Evolutionary conservation across 1,284 basidiomycete genomes (phyloP).

Genomic region (Heterobasidion parviporum): DNA sequence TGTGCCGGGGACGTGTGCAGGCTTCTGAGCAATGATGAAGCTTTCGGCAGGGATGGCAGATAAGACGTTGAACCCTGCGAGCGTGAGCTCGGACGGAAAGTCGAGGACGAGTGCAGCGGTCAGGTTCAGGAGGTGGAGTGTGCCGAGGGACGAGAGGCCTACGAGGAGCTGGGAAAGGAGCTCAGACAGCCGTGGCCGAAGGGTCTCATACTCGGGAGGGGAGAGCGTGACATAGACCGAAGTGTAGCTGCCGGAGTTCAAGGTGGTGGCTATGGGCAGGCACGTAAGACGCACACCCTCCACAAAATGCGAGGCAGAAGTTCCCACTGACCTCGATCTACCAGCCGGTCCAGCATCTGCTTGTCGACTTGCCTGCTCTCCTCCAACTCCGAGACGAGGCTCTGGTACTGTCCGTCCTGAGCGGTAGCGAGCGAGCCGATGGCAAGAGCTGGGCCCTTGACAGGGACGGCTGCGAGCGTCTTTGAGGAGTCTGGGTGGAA

Average conservation of each 20-base stretch:
- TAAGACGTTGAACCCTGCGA: constrained; percentile 55
- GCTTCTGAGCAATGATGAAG: constrained; percentile 60
- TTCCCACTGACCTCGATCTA: constrained; percentile 61
- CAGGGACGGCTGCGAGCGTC: constrained; percentile 16
- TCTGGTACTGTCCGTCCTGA: constrained; percentile 68
- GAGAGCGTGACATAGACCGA: constrained; percentile 59
- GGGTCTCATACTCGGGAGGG: constrained; percentile 47
- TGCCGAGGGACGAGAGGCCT: constrained; percentile 56
- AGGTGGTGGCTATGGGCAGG: constrained; percentile 40
- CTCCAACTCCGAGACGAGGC: constrained; percentile 52
- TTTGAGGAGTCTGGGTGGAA: constrained; percentile 11
- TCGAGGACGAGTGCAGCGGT: constrained; percentile 28
- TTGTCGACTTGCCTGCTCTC: constrained; percentile 48
- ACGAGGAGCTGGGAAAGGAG: constrained; percentile 52
- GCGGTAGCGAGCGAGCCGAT: constrained; percentile 71
- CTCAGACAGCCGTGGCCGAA: constrained; percentile 41
- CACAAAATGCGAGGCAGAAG: constrained; percentile 9
- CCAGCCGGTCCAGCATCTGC: constrained; percentile 67
- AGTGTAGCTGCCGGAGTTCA: constrained; percentile 49
- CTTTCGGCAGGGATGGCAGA: constrained; percentile 28
- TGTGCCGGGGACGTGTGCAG: constrained; percentile 31
- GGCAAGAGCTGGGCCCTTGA: constrained; percentile 43
- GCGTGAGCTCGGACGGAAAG: constrained; percentile 49
- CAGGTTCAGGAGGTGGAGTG: constrained; percentile 55
- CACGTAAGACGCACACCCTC: constrained; percentile 3